Evolutionary conservation across 2,329 filamentous ascomycete species (phyloP).

Genomic region (Endoconidiophora polonica): DNA sequence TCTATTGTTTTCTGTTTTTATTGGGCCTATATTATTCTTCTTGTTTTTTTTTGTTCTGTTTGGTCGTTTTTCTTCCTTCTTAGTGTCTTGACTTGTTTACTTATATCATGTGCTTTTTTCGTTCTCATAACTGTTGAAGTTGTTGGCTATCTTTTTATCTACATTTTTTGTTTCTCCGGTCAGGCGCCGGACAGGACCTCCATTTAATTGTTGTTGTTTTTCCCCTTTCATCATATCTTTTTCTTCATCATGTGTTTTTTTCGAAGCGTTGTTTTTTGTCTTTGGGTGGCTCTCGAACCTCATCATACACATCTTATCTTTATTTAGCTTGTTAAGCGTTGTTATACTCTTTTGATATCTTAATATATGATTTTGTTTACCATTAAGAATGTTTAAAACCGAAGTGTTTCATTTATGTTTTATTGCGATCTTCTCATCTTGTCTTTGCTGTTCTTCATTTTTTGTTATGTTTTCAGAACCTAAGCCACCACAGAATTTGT

Average conservation of each 20-base stretch:
- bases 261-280: too few species aligned
- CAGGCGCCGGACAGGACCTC: neutral
- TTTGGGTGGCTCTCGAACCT: too few species aligned
- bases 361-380: too few species aligned
- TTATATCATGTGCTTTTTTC: neutral
- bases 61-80: neutral
- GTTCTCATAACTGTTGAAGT: neutral
- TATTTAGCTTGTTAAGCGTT: too few species aligned
- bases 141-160: conserved; percentile 5
- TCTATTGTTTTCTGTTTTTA: neutral
- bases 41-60: neutral
- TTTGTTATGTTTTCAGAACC: neutral
- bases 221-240: neutral
- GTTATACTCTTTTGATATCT: too few species aligned
- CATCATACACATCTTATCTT: too few species aligned
- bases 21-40: neutral
- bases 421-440: neutral
- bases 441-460: neutral
- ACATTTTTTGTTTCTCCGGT: neutral
- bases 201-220: too few species aligned
- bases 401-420: neutral
- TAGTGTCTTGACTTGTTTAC: neutral
- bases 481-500: too few species aligned
- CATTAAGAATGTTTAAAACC: neutral
- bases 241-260: neutral